Conservation (phyloP, 2,329 filamentous ascomycete genomes). For the Phoma sp. region DNA sequence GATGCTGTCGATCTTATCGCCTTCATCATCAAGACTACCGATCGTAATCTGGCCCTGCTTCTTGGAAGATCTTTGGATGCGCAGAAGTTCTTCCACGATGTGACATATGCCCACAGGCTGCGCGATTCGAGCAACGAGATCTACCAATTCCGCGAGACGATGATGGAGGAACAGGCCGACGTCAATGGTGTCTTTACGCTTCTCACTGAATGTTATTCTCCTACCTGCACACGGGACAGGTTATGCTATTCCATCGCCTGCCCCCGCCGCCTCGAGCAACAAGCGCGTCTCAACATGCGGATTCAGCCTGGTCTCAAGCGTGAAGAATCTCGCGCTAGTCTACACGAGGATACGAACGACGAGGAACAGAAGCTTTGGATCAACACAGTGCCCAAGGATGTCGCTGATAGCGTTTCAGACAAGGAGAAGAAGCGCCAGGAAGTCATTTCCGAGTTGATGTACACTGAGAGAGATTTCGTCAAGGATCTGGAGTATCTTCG, state of each 20-base stretch:
- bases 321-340: constrained; percentile 70
- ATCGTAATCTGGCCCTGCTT: constrained; percentile 89
- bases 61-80: constrained; percentile 91
- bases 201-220: constrained; percentile 96
- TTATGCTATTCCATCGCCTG: constrained; percentile 98
- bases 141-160: constrained; percentile 93
- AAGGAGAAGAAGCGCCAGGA: constrained; percentile 97
- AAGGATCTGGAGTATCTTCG: constrained; percentile 97
- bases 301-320: constrained; percentile 84
- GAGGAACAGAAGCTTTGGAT: constrained; percentile 99
- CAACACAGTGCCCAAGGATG: constrained; percentile 94
- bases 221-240: constrained; percentile 92
- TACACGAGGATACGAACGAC: constrained; percentile 87
- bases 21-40: constrained; percentile 96
- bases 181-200: constrained; percentile 98
- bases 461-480: constrained; percentile 97
- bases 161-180: constrained; percentile 82
- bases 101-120: constrained; percentile 94
- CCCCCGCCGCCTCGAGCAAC: constrained; percentile 89
- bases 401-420: constrained; percentile 88
- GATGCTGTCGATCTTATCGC: constrained; percentile 95
- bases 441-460: constrained; percentile 97
- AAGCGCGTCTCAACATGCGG: constrained; percentile 91
- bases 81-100: constrained; percentile 99
- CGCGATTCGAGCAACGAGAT: constrained; percentile 94